Evolutionary conservation across 768 basidiomycete species (phyloP), one percentile per base, ranked within the genome.

Genomic region (Termitomyces heimii): DNA sequence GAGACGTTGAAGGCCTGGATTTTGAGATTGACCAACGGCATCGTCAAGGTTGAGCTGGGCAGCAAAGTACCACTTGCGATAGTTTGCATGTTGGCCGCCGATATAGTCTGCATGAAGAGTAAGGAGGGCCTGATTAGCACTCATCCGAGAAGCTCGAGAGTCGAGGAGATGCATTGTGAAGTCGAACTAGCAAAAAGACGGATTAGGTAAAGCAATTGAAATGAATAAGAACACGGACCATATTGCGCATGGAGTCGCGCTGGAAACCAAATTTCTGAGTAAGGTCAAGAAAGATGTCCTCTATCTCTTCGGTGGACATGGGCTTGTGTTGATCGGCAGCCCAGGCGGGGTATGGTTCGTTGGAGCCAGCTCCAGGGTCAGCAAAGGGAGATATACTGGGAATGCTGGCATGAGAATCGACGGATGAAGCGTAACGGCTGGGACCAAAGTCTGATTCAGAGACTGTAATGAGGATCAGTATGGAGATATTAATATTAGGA

Each of bases 1-100:
- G 48, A 95, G 83, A 20, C 94, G 89, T 58, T 92, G 86, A 26
- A 97, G 81, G 60, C 94, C 94, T 13, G 93, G 92, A 71, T 98
- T 97, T 68, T 96, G 90, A 9, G 88, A 84, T 63, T 94, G 89
- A 48, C 97, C 97, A 58, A 98, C 94, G 29, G 96, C 96, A 66
- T 99, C 97, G 75, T 99, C 97, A 56, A 99, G 88, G 70, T 98
- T 96, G 70, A 99, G 89, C 70, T 99, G 97, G 13, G 96, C 94
- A 37, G 97, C 97, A 71, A 98, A 99, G 70, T 99, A 99, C 97
- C 97, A 98, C 73, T 98, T 98, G 70, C 97, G 90, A 72, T 98
- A 98, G 77, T 98, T 98, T 64, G 97, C 97, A 68, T 98, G 91
- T 67, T 94, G 92, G 46, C 97, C 97, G 56, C 97, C 97, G 59